Conservation (phyloP, 257 asterid genomes). For the Solanum stenotomum region DNA sequence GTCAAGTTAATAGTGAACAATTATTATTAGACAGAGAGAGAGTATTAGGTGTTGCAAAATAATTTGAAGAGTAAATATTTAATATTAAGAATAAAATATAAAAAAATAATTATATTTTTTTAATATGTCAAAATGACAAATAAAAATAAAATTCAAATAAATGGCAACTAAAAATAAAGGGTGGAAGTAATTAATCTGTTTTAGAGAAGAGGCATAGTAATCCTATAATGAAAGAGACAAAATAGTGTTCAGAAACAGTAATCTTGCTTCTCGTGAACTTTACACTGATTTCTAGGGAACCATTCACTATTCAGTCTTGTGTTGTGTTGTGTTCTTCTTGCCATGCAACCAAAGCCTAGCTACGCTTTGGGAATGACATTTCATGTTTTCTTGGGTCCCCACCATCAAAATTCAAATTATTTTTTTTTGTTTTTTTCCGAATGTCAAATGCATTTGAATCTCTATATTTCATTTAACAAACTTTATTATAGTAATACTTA, state of each 20-base stretch:
- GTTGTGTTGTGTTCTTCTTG: not conserved
- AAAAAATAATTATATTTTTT: too few species aligned
- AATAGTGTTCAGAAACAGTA: conserved; percentile 40
- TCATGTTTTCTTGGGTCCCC: not conserved
- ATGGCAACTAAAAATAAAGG: too few species aligned
- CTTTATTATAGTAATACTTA: not conserved
- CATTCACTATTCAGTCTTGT: not conserved
- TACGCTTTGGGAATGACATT: not conserved
- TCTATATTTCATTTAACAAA: too few species aligned
- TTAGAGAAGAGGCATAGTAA: not conserved
- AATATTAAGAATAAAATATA: too few species aligned
- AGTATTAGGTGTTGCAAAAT: too few species aligned
- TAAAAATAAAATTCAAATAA: too few species aligned
- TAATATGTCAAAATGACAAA: too few species aligned
- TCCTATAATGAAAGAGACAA: conserved; percentile 21
- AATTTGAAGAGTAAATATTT: too few species aligned
- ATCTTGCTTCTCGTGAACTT: conserved; percentile 13
- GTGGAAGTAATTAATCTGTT: not conserved
- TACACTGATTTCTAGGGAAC: not conserved
- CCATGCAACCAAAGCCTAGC: not conserved
- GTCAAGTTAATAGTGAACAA: too few species aligned
- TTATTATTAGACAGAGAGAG: too few species aligned
- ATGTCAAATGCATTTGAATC: not conserved
- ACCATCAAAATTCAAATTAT: not conserved
- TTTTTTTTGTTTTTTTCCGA: not conserved